A percentile compares a stretch with the other conserved stretches of the same genome.
These are phyloP conservation scores for Tulasnella sp. DNA, from an alignment of 768 basidiomycete species.

Conservation along the genomic window DNA sequence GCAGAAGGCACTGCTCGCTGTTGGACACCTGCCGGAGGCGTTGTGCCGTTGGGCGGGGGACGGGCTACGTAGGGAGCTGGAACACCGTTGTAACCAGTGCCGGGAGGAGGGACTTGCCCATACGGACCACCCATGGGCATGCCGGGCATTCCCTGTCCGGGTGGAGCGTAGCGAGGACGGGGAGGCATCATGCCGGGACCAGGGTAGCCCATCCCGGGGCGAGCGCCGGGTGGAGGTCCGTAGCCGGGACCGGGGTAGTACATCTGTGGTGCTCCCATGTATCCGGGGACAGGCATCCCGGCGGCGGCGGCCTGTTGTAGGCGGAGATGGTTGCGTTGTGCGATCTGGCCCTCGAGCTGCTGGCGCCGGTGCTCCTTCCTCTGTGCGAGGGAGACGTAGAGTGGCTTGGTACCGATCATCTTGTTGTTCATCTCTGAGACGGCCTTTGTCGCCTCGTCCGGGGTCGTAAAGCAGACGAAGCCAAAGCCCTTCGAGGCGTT, in stretches of 20 bases:
- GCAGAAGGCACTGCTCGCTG: constrained; percentile 23
- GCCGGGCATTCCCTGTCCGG: constrained; percentile 55
- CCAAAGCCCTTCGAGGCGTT: constrained; percentile 90
- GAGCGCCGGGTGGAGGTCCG: constrained; percentile 47
- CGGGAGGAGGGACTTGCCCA: constrained; percentile 41
- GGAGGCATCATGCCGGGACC: constrained; percentile 72
- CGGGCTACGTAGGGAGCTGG: constrained; percentile 31
- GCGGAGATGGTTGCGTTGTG: constrained; percentile 92
- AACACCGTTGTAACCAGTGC: constrained; percentile 50
- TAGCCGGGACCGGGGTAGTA: constrained; percentile 74
- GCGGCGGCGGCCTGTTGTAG: constrained; percentile 92
- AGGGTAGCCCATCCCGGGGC: constrained; percentile 52
- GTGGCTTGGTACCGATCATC: constrained; percentile 96
- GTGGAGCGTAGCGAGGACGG: constrained; percentile 71
- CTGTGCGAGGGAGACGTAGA: constrained; percentile 97
- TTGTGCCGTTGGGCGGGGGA: constrained; percentile 42
- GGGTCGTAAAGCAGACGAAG: constrained; percentile 97
- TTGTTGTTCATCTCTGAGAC: constrained; percentile 99
- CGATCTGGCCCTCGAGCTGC: constrained; percentile 97
- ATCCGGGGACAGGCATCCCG: constrained; percentile 61
- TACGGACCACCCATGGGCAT: constrained; percentile 70
- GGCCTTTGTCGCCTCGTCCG: constrained; percentile 98
- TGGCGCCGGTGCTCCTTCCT: constrained; percentile 96
- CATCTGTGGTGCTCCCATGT: constrained; percentile 59
- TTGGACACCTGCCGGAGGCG: constrained; percentile 47